Conservation (phyloP, 805 yeast species). For the Cyberlindnera americana region DNA sequence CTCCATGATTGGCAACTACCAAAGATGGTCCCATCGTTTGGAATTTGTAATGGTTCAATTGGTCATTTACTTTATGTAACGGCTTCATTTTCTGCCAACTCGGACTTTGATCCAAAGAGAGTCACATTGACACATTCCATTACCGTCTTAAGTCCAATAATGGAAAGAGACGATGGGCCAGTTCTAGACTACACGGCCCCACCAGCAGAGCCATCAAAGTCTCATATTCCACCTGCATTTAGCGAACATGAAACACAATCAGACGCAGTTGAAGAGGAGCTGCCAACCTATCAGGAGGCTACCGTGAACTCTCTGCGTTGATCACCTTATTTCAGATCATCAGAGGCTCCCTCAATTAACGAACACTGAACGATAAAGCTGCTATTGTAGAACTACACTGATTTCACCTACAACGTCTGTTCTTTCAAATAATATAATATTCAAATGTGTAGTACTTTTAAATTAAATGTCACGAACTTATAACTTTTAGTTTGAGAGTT, state of each 20-base stretch:
- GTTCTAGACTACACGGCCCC: background rate
- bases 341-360: too few relatives aligned
- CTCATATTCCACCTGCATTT: background rate
- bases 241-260: background rate
- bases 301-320: background rate
- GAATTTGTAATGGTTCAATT: slow-evolving; percentile 4
- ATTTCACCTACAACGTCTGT: too few relatives aligned
- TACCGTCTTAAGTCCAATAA: slow-evolving; percentile 2
- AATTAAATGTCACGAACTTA: too few relatives aligned
- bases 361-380: too few relatives aligned
- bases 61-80: background rate
- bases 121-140: background rate
- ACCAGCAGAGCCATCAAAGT: background rate
- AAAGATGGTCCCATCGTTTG: slow-evolving; percentile 4
- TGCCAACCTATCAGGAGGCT: slow-evolving; percentile 13
- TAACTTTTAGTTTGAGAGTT: too few relatives aligned
- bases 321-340: background rate
- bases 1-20: slow-evolving; percentile 1
- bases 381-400: too few relatives aligned
- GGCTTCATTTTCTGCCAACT: background rate
- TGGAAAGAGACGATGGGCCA: slow-evolving; percentile 1
- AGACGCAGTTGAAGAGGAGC: slow-evolving; percentile 3
- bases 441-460: too few relatives aligned
- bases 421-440: too few relatives aligned
- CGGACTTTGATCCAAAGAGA: background rate